phyloP scores from a whole-genome alignment of 345 rosid species.

The Salix dunnii region DNA sequence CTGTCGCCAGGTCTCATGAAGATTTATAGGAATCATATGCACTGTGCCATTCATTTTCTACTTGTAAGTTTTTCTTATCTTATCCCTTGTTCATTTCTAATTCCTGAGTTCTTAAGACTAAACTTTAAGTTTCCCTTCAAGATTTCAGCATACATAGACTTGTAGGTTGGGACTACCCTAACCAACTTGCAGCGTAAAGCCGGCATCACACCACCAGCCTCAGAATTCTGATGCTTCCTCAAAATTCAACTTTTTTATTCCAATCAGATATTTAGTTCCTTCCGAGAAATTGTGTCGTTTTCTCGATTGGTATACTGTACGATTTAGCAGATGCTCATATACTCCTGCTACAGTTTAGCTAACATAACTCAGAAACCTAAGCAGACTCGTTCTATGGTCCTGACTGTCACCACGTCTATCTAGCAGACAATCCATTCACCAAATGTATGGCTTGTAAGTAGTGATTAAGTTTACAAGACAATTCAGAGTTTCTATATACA shows the following conservation, averaged over 20 bases:
- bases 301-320: not conserved
- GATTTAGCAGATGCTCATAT: not conserved
- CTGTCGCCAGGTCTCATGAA: not conserved
- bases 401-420: not conserved
- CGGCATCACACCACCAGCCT: constrained; percentile 39
- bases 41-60: not conserved
- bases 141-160: constrained; percentile 25
- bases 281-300: not conserved
- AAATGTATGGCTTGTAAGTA: not conserved
- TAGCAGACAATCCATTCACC: not conserved
- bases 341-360: not conserved
- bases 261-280: constrained; percentile 32
- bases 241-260: constrained; percentile 28
- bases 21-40: constrained; percentile 1
- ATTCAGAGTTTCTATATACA: not conserved
- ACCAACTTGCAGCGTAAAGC: constrained; percentile 52
- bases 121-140: constrained; percentile 30
- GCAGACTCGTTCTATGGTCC: not conserved
- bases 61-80: not conserved
- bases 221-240: constrained; percentile 36
- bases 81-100: not conserved
- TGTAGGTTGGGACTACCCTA: constrained; percentile 34
- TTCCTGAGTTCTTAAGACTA: constrained; percentile 13
- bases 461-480: not conserved
- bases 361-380: not conserved